Evolutionary conservation across 2,329 filamentous ascomycete genomes (phyloP), one percentile per base, ranked within the genome.

Genomic region (Trichoderma brevicompactum): DNA sequence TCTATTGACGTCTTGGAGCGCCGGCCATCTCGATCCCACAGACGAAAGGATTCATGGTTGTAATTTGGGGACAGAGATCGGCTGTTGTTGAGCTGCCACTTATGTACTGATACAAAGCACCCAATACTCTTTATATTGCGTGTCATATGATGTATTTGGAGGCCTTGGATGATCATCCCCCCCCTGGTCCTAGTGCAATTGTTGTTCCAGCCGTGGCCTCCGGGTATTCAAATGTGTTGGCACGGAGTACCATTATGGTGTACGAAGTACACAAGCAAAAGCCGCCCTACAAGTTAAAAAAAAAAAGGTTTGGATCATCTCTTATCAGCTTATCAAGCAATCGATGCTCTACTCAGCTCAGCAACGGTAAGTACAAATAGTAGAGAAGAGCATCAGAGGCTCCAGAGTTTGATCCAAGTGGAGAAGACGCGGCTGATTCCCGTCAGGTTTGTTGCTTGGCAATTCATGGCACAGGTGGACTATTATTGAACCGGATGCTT

Each of bases 291-390:
- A n/a, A n/a, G n/a, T n/a, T n/a, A n/a, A n/a, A n/a, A n/a, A 10
- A 17, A 23, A 46, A 46, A 46, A 23, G 17, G 44, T 23, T 46
- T 54, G 28, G 38, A 46, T 50, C 40, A 62, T 53, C 48, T 54
- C 28, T 62, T 44, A 63, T 63, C 59, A 54, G 59, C 59, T 63
- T 63, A 63, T 63, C 49, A 46, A 54, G 28, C 49, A 17, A 41
- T 53, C n/a, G 9, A 19, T 52, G 34, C 58, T 52, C 15, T 49
- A 17, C 44, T 61, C 34, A 61, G 44, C 44, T 61, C 34, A 61
- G 44, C 56, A 41, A 15, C 12, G 23, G 23, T 17, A 50, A n/a
- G 7, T 8, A 34, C 19, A 28, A 28, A 5, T 5, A 28, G 23
- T 2, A 28, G 23, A 28, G 23, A 28, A 28, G 23, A 19, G 59